These are phyloP conservation scores for Arachis stenosperma DNA, from an alignment of 306 rosid genomes.

Conservation along the genomic window DNA sequence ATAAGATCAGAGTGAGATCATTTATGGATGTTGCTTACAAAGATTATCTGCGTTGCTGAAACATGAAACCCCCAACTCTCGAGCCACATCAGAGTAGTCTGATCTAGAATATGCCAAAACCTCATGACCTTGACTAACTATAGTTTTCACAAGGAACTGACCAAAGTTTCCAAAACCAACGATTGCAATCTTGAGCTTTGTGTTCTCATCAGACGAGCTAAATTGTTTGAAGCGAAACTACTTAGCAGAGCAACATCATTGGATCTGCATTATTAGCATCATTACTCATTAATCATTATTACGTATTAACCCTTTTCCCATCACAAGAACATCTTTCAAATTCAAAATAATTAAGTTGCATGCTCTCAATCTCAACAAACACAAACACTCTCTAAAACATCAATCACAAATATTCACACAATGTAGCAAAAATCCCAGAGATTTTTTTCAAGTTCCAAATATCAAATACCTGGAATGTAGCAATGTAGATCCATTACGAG, in stretches of 20 bases:
- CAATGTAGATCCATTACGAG: no score
- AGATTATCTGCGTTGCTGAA: slow-evolving; percentile 71
- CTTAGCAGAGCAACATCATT: slow-evolving; percentile 29
- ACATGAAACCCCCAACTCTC: slow-evolving; percentile 61
- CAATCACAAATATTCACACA: background rate
- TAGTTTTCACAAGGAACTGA: no score
- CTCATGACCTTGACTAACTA: no score
- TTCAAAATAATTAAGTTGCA: background rate
- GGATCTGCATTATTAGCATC: background rate
- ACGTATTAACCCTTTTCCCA: background rate
- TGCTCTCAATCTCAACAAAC: background rate
- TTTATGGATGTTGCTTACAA: slow-evolving; percentile 92
- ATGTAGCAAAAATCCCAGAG: background rate
- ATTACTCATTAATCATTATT: background rate
- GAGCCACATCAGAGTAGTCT: slow-evolving; percentile 29
- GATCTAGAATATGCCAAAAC: no score
- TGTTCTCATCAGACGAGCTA: slow-evolving; percentile 37
- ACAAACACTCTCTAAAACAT: background rate
- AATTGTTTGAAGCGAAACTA: slow-evolving; percentile 34
- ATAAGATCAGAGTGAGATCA: slow-evolving; percentile 84
- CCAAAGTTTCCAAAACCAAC: no score
- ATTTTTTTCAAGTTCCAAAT: background rate
- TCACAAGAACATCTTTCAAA: slow-evolving; percentile 15
- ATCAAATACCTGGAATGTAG: no score
- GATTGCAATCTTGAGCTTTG: slow-evolving; percentile 19